Conservation (phyloP, 2,329 filamentous ascomycete species). For the Seiridium cupressi region DNA sequence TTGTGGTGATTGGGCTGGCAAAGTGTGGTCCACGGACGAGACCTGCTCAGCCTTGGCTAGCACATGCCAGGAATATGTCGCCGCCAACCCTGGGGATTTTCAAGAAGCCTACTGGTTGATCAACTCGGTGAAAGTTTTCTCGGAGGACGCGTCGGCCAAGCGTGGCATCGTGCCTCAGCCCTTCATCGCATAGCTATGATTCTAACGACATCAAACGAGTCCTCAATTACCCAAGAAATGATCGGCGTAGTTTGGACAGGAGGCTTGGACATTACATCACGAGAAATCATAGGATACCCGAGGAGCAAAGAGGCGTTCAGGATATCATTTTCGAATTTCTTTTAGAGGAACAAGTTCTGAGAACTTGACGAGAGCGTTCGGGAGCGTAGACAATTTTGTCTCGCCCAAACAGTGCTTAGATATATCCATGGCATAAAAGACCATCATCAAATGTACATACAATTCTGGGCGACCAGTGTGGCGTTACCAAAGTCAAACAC, state of each 20-base stretch:
- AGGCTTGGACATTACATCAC: not conserved
- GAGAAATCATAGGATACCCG: not conserved
- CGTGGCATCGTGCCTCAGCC: not conserved
- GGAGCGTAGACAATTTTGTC: not conserved
- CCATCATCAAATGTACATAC: not conserved
- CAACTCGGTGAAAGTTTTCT: conserved; percentile 67
- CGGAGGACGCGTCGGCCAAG: not conserved
- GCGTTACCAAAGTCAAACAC: not conserved
- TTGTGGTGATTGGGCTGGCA: conserved; percentile 84
- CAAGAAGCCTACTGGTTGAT: conserved; percentile 74
- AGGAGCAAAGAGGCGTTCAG: conserved; percentile 1
- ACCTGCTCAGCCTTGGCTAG: conserved; percentile 59
- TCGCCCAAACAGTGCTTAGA: not conserved
- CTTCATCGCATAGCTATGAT: not conserved
- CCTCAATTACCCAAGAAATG: not conserved
- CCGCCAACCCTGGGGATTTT: conserved; percentile 68
- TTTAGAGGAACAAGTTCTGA: not conserved
- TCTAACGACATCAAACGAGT: not conserved
- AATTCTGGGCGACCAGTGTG: not conserved
- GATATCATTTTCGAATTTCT: conserved; percentile 1
- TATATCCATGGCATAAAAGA: not conserved
- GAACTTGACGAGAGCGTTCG: not conserved
- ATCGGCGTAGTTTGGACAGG: not conserved
- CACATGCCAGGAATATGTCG: conserved; percentile 72
- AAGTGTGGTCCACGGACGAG: conserved; percentile 57